Base-by-base conservation (phyloP, 1,284 basidiomycete genomes). In the Malassezia yamatoensis region DNA sequence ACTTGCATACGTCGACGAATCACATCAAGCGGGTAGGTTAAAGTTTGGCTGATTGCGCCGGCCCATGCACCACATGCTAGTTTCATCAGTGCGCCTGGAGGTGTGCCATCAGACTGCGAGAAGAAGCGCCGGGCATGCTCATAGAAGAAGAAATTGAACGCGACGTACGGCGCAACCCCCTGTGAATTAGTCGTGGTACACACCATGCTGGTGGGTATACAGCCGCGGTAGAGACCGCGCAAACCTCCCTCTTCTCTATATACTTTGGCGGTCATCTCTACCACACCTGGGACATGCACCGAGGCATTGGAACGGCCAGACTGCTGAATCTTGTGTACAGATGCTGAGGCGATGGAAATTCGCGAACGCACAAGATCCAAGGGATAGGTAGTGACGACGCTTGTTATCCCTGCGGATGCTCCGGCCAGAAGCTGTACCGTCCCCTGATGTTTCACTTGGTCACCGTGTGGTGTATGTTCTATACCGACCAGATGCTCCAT, bases 1-100 rank as follows among this genome's bases (percentile, higher is more conserved):
- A 93, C 88, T 75, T 98, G 93, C 86, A 98, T 90, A 77, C 94
- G 90, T 48, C 93, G 80, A 40, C 93, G 80, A 51, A 96, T 77
- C 1, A 96, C 89, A 74, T 98, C 93, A 68, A 96, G 87, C 0
- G 93, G 93, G 73, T 94, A 96, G 7, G 93, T 96, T 66, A 96
- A 77, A 35, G 90, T 89, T 75, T 96, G 88, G 32, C 87, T 89
- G 65, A 94, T 85, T 18, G 84, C 76, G 2, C 80, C 80, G 0
- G 80, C 79, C 5, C 79, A 57, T 0, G 77, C 80, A 11, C 80
- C 80, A 54, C 79, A 80, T 0, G 60, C 62, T n/a, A 81, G 72
- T 64, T 75, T 75, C 15, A 54, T 50, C 13, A 67, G 21, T 10
- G 66, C 47, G 16, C 60, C 61, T 6, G 70, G 64, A 12, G 67